Conservation (phyloP, 1,284 basidiomycete species). For the Meripilus lineatus region DNA sequence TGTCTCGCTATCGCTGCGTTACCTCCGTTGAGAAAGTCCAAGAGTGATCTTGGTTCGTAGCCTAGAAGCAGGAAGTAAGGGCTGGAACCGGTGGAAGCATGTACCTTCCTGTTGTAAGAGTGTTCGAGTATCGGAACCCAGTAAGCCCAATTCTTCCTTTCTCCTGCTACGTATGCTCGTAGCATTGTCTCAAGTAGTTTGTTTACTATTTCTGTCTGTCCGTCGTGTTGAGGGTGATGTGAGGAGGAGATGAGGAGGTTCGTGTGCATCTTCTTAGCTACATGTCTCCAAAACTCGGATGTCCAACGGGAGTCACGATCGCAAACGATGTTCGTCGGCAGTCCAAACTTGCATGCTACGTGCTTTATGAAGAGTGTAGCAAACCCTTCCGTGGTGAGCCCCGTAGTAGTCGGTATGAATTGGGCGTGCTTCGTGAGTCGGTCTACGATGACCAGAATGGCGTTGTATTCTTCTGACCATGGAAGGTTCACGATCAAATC, state of each 20-base stretch:
- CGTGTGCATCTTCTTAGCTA: constrained; percentile 10
- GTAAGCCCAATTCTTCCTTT: constrained; percentile 7
- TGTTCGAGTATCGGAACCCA: constrained; percentile 6
- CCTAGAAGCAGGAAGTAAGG: constrained; percentile 9
- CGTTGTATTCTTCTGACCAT: constrained; percentile 21
- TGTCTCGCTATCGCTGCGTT: background rate
- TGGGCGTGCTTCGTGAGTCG: constrained; percentile 29
- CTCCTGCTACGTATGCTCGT: constrained; percentile 9
- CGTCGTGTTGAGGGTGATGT: constrained; percentile 19
- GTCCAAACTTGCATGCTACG: constrained; percentile 12
- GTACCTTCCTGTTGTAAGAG: constrained; percentile 11
- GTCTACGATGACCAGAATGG: constrained; percentile 29
- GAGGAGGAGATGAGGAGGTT: constrained; percentile 10
- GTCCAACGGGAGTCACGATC: constrained; percentile 15
- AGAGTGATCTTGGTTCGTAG: background rate
- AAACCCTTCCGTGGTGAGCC: constrained; percentile 14
- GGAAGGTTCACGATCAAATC: constrained; percentile 43
- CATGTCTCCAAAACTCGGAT: constrained; percentile 11
- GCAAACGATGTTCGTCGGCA: constrained; percentile 14
- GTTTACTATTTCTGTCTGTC: constrained; percentile 18
- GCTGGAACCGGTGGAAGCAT: constrained; percentile 9
- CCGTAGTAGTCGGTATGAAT: constrained; percentile 27
- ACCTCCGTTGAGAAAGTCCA: background rate
- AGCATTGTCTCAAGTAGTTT: constrained; percentile 15
- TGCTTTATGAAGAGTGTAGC: constrained; percentile 21